Evolutionary conservation across 257 asterid species (phyloP), one percentile per base, ranked within the genome.

Genomic region (Lycium ferocissimum): DNA sequence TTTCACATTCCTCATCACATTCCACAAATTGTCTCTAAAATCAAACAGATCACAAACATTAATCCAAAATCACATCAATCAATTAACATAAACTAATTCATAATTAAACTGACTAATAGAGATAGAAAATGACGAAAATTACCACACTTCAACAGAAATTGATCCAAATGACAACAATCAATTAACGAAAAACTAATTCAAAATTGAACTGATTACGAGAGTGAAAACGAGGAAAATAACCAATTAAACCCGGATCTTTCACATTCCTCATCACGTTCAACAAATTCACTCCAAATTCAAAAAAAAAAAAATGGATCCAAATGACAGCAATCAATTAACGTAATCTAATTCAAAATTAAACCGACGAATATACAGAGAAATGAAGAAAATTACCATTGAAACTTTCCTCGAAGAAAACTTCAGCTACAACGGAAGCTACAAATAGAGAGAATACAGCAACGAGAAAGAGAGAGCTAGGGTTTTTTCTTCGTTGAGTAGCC

Each of bases 341-440:
- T 15, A 82, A 49, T 54, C 0, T 11, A 51, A 84, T 47, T 57
- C 9, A 37, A 45, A 51, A 81, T 2, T 38, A 62, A 38, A 65
- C 33, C 45, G 13, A 59, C 53, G 18, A 76, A 11, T 1, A 43
- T 26, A 26, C 33, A 73, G 70, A 67, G 61, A 59, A 86, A 2
- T 22, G 47, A 61, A 67, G 35, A 37, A 67, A 17, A 6, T 18
- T 92, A 96, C 99, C 99, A 26, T 91, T 87, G 63, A 96, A 96
- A 17, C 97, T 96, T 85, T 96, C 99, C 92, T 96, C 97, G 87
- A 95, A 96, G 91, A 96, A 87, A 7, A 95, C 95, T 80, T 86
- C 88, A 13, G 98, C 98, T 0, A 97, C 91, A 37, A 94, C 87
- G 62, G 86, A 63, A 57, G 91, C 91, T 66, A 95, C 71, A 20